Evolutionary conservation across 495 filamentous ascomycete species (phyloP), one percentile per base, ranked within the genome.

Genomic region (Margaritispora aquatica): DNA sequence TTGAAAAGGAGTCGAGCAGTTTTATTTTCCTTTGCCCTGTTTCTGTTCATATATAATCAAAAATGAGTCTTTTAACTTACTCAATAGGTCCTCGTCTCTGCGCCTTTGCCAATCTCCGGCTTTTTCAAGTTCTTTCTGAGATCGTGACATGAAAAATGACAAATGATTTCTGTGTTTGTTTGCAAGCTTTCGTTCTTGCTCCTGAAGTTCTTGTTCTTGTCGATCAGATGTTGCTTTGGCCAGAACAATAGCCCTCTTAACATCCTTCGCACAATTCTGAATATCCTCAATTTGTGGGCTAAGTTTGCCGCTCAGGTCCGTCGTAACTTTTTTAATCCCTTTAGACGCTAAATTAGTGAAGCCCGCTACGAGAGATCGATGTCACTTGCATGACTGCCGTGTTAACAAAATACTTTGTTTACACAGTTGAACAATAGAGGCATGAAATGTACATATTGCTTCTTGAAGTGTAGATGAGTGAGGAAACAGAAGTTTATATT

Each of bases 401-500:
- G 48, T 62, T 29, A 22, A 61, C 63, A 63, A 46, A 17, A 74
- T 50, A 44, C 66, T 60, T 57, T 69, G 67, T 11, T 58, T 61
- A 54, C 73, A 75, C 11, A 72, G 59, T 17, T 61, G 53, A 21
- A 75, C 41, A 2, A 75, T 50, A n/a, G 65, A 66, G 10, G 73
- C 68, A 58, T 73, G 73, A 58, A 69, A 75, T 29, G 61, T 58
- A 46, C 64, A 74, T 20, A 75, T 55, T 15, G 69, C 60, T 36
- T 60, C 55, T 50, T 68, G 73, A 24, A 75, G 65, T 23, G 65
- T 51, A 15, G 52, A 27, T 10, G 65, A 72, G 23, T 52, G 55
- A n/a, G 64, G 66, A 58, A 68, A 73, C 4, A 75, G 67, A 17
- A 52, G 54, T 47, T 68, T 60, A 62, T 73, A 75, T 46, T 74